phyloP scores from a whole-genome alignment of 192 early-diverging fungal species.

The Paraglomus brasilianum region DNA sequence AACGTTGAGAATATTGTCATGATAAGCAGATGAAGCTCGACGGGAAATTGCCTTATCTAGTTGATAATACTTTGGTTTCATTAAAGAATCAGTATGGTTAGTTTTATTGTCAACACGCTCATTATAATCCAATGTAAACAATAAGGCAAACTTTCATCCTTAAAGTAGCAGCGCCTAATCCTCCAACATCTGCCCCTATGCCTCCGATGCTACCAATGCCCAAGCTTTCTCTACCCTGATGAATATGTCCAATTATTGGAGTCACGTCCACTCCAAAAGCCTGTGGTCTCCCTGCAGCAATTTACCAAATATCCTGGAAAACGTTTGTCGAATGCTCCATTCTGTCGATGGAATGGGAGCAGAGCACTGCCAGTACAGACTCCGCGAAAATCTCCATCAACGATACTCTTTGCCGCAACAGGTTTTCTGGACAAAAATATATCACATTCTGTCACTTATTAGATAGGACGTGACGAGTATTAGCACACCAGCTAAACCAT shows the following conservation, averaged over 20 bases:
- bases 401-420: slow-evolving; percentile 75
- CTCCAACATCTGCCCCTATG: too few relatives aligned
- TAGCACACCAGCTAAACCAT: too few relatives aligned
- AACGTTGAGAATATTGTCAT: slow-evolving; percentile 35
- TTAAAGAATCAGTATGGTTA: slow-evolving; percentile 20
- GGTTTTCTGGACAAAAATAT: slow-evolving; percentile 85
- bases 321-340: slow-evolving; percentile 77
- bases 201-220: slow-evolving; percentile 30
- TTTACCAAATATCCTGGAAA: slow-evolving; percentile 72
- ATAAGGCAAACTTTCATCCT: slow-evolving; percentile 70
- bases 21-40: slow-evolving; percentile 32
- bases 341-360: slow-evolving; percentile 68
- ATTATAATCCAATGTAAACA: too few relatives aligned
- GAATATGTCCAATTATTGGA: slow-evolving; percentile 28
- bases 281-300: slow-evolving; percentile 73
- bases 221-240: slow-evolving; percentile 41
- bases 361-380: slow-evolving; percentile 62
- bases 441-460: slow-evolving; percentile 88
- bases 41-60: too few relatives aligned
- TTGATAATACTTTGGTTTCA: too few relatives aligned
- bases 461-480: too few relatives aligned
- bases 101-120: slow-evolving; percentile 15
- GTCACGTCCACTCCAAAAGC: slow-evolving; percentile 45
- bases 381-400: slow-evolving; percentile 78
- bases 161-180: slow-evolving; percentile 49